Base-by-base conservation (phyloP, 1,139 yeast genomes). In the Saccharomyces pastorianus region DNA sequence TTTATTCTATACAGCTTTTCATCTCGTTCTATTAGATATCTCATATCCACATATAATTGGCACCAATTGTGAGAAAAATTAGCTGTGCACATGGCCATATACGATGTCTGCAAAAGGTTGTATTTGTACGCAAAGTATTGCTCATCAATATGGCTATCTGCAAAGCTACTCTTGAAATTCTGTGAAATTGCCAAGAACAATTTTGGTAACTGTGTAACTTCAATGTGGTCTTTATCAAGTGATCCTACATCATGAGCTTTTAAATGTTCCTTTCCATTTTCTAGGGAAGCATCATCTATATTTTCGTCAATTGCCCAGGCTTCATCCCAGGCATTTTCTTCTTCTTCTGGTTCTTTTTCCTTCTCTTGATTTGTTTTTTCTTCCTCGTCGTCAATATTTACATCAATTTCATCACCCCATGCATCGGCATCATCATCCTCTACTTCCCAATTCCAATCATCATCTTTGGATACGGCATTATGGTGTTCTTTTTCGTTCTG, bases 71-170 rank as follows among this genome's bases (percentile, higher is more conserved):
- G 54, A n/a, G 44, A 31, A 26, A 53, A 64, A 42, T 61, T 58
- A 7, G 58, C 49, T n/a, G 54, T 56, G n/a, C 61, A 51, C 46
- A 65, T 58, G 1, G 67, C 66, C 55, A 66, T 59, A 41, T 64
- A 61, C 3, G 64, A 49, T 1, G 70, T 66, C 50, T 66, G 70
- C 29, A 68, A 53, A 9, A 67, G 54, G 46, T 64, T 66, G n/a
- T 59, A 56, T 54, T 67, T 68, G 52, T 66, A 63, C 9, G 54
- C 54, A 29, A 53, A 59, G 49, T 61, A 61, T 17, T 59, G 55
- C 13, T 55, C 50, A 41, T 60, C 59, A 14, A 58, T 48, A 6
- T 57, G 61, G 9, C 59, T 54, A 17, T 57, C 51, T 6, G 58
- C 49, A 38, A 61, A 59, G 2, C 52, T 55, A 4, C 42, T 32